Evolutionary conservation across 176 grass and related monocot species (phyloP), one percentile per base, ranked within the genome.

Genomic region (Pontederia crassipes): DNA sequence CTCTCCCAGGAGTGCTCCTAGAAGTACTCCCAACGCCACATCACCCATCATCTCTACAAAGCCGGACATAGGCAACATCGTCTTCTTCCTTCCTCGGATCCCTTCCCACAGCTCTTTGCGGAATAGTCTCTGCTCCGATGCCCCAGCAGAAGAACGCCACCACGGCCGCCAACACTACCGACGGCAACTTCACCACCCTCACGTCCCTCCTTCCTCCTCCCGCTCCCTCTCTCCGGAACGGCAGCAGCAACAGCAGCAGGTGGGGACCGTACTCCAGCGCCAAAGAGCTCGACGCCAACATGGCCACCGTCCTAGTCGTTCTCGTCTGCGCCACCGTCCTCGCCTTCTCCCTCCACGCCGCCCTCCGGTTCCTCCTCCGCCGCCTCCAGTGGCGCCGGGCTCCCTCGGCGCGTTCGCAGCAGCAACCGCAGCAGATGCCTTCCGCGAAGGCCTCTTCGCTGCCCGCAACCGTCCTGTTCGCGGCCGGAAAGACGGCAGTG

Each of bases 321-420:
- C 79, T 98, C 12, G 79, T 83, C 56, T 92, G 81, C 64, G 84
- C 86, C 45, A 74, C 87, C n/a, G 59, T 85, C 63, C 74, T 92
- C 64, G 93, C 84, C 71, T 85, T 88, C 76, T 71, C 76, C 48
- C 93, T 98, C 56, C 93, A 98, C 48, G 93, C 93, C 14, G 76
- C 74, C 17, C 76, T 64, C 4, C 93, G 93, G 53, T 47, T 78
- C 70, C 62, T 92, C 71, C 64, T 88, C 57, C 76, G 81, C 58
- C 63, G 68, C 57, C 60, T 14, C 2, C 71, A 9, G n/a, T n/a
- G n/a, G 9, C 48, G 45, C 80, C 27, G 48, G 68, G 12, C 74
- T 47, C 45, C 76, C 76, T 15, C 78, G 72, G 14, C 16, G n/a
- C n/a, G n/a, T n/a, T n/a, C 8, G 12, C 16, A 46, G 20, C 32